phyloP scores from a whole-genome alignment of 2,329 filamentous ascomycete species.

The Cadophora sp. region DNA sequence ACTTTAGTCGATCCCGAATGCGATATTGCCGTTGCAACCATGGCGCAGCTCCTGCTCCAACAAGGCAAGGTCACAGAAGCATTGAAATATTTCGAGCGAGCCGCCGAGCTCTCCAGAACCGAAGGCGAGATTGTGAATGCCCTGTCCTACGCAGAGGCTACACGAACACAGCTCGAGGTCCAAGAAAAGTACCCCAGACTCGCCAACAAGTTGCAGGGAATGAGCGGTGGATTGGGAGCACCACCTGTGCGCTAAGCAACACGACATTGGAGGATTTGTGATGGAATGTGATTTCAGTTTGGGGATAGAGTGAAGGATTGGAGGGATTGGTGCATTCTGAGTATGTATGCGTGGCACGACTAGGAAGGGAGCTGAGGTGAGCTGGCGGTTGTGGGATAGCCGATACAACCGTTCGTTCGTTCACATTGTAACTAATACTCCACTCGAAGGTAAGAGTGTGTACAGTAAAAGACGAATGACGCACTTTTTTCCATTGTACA shows the following conservation, averaged over 20 bases:
- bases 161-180: slow-evolving; percentile 91
- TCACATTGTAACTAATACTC: slow-evolving; percentile 43
- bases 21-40: slow-evolving; percentile 97
- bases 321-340: slow-evolving; percentile 21
- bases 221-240: slow-evolving; percentile 51
- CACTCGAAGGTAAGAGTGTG: slow-evolving; percentile 40
- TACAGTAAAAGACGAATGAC: slow-evolving; percentile 40
- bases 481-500: slow-evolving; percentile 32
- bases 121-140: slow-evolving; percentile 97
- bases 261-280: slow-evolving; percentile 1
- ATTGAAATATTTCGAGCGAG: slow-evolving; percentile 95
- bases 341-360: slow-evolving; percentile 24
- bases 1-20: slow-evolving; percentile 91
- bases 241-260: slow-evolving; percentile 39
- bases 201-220: slow-evolving; percentile 72
- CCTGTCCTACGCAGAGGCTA: slow-evolving; percentile 95
- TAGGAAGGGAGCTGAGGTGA: slow-evolving; percentile 12
- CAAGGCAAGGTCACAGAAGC: slow-evolving; percentile 97
- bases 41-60: slow-evolving; percentile 96
- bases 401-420: slow-evolving; percentile 24
- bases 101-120: slow-evolving; percentile 91
- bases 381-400: slow-evolving; percentile 19
- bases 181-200: slow-evolving; percentile 86
- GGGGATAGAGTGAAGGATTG: slow-evolving; percentile 11
- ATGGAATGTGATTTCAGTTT: slow-evolving; percentile 12